Percentiles rank a stretch among this genome's conserved stretches.
Conservation (phyloP, 805 yeast genomes). For the Candida parachauliodes region DNA sequence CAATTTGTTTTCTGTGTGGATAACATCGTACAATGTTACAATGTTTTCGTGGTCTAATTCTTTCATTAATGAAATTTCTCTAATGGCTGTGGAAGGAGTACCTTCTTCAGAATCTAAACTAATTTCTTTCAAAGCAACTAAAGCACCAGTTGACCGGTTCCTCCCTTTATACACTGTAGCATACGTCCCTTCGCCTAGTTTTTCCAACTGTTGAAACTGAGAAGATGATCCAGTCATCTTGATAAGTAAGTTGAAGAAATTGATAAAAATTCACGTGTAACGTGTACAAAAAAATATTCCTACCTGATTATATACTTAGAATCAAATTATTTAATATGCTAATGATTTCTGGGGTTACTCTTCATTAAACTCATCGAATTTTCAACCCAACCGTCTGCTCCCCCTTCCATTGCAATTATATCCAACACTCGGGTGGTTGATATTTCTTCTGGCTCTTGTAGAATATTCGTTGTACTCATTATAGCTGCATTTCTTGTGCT, state of each 20-base stretch:
- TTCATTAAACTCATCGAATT: conserved; percentile 69
- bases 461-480: conserved; percentile 45
- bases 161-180: conserved; percentile 98
- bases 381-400: conserved; percentile 88
- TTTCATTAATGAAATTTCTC: conserved; percentile 94
- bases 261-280: conserved; percentile 2
- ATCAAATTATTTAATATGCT: no score
- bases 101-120: conserved; percentile 96
- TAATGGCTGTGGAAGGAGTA: conserved; percentile 95
- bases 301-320: no score
- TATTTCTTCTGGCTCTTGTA: conserved; percentile 32
- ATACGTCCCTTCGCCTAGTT: conserved; percentile 92
- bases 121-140: conserved; percentile 94
- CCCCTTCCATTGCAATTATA: conserved; percentile 73
- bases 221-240: conserved; percentile 43
- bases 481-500: conserved; percentile 92
- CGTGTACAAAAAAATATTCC: no score
- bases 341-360: conserved; percentile 71
- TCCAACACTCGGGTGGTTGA: conserved; percentile 48
- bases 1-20: conserved; percentile 93
- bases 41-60: conserved; percentile 92
- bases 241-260: no score
- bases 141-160: conserved; percentile 78
- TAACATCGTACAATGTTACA: conserved; percentile 89
- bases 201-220: conserved; percentile 61